Evolutionary conservation across 495 filamentous ascomycete genomes (phyloP).

Genomic region (Niebla homalea): DNA sequence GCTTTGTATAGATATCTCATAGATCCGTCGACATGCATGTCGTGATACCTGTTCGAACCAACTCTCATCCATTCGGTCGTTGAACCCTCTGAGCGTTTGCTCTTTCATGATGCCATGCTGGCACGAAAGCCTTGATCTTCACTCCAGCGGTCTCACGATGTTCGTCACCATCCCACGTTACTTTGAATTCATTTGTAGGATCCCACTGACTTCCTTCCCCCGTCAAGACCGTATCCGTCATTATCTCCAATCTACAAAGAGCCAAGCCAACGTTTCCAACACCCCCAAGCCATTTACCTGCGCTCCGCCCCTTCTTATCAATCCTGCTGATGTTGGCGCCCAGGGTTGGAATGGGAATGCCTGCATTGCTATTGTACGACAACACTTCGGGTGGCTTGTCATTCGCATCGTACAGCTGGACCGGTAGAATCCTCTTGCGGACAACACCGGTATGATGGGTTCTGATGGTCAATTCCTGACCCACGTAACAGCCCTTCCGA

Average conservation of each 20-base stretch:
- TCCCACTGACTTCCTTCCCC: slow-evolving; percentile 44
- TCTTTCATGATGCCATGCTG: slow-evolving; percentile 47
- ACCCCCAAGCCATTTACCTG: slow-evolving; percentile 63
- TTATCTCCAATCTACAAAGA: slow-evolving; percentile 77
- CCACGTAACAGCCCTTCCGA: slow-evolving; percentile 91
- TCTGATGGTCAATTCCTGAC: slow-evolving; percentile 89
- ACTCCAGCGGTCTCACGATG: slow-evolving; percentile 39
- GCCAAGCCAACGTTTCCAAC: slow-evolving; percentile 78
- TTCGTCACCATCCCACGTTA: slow-evolving; percentile 32
- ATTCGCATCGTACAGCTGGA: slow-evolving; percentile 47
- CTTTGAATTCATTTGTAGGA: slow-evolving; percentile 40
- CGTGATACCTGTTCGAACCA: background rate
- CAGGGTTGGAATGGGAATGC: slow-evolving; percentile 17
- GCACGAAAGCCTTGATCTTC: slow-evolving; percentile 75
- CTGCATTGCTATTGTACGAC: slow-evolving; percentile 34
- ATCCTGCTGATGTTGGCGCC: slow-evolving; percentile 34
- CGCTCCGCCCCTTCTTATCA: slow-evolving; percentile 46
- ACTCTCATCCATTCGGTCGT: background rate
- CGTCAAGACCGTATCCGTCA: slow-evolving; percentile 60
- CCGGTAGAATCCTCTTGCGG: slow-evolving; percentile 77
- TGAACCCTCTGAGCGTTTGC: slow-evolving; percentile 25
- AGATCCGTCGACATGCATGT: background rate
- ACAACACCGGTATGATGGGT: slow-evolving; percentile 90
- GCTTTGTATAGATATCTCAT: background rate
- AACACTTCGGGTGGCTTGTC: slow-evolving; percentile 25